phyloP scores from a whole-genome alignment of 306 rosid genomes.

The Alnus glutinosa region DNA sequence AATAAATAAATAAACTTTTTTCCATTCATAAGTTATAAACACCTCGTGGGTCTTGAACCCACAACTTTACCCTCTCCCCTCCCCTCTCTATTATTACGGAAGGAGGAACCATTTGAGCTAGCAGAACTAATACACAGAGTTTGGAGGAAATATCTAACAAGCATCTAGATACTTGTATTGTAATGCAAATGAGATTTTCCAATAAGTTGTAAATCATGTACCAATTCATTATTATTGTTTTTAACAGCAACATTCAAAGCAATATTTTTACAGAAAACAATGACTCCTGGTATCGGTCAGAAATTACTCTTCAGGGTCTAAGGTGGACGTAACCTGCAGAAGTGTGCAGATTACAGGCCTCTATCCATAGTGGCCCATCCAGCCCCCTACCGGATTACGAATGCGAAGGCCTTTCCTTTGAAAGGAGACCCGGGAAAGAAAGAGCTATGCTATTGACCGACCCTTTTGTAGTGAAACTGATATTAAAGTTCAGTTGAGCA shows the following conservation, averaged over 20 bases:
- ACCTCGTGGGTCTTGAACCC: not conserved
- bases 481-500: not conserved
- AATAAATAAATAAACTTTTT: not conserved
- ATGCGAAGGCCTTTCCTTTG: too few species aligned
- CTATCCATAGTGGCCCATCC: not conserved
- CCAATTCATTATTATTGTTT: slow-evolving; percentile 1
- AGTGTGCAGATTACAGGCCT: not conserved
- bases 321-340: not conserved
- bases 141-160: not conserved
- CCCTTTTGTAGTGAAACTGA: not conserved
- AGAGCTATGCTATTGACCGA: too few species aligned
- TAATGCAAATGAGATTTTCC: not conserved
- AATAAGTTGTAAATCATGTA: not conserved
- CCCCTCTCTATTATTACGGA: not conserved
- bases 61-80: not conserved
- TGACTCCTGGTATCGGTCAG: not conserved
- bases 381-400: too few species aligned
- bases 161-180: not conserved
- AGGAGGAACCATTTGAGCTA: not conserved
- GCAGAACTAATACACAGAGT: not conserved
- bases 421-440: too few species aligned
- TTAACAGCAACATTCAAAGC: not conserved
- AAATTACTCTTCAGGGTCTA: not conserved
- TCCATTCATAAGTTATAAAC: not conserved
- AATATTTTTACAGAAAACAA: not conserved